Conservation (phyloP, 2,329 filamentous ascomycete genomes). For the Diplodia intermedia region DNA sequence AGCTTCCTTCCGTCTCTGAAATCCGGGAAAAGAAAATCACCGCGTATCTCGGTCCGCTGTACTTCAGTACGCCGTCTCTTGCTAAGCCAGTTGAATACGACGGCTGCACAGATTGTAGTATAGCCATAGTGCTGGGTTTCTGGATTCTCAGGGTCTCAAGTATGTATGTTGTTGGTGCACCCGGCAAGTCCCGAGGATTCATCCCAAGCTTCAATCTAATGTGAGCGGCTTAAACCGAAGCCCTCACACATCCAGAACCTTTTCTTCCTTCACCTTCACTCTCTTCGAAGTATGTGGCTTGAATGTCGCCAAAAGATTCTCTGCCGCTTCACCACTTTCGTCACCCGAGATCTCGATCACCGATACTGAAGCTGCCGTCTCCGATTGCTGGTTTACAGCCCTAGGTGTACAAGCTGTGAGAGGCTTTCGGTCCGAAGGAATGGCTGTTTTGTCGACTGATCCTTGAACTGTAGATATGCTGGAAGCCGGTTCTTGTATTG, state of each 20-base stretch:
- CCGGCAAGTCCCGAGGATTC: too few relatives aligned
- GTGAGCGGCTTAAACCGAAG: neutral
- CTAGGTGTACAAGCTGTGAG: neutral
- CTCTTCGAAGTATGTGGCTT: constrained; percentile 1
- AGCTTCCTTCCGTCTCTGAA: too few relatives aligned
- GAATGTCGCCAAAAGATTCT: constrained; percentile 15
- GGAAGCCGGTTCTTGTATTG: neutral
- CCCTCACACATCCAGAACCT: neutral
- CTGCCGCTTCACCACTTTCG: neutral
- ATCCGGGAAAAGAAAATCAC: too few relatives aligned
- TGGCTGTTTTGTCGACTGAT: neutral
- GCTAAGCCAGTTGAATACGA: too few relatives aligned
- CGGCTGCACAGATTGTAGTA: too few relatives aligned
- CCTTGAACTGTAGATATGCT: neutral
- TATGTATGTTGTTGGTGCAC: neutral
- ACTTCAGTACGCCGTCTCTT: too few relatives aligned
- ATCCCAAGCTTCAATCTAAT: neutral
- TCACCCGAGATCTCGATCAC: constrained; percentile 1
- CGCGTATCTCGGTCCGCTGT: too few relatives aligned
- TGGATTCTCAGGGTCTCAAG: too few relatives aligned
- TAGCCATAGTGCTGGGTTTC: too few relatives aligned
- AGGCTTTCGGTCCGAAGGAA: neutral
- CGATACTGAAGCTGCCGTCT: neutral
- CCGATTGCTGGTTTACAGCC: neutral
- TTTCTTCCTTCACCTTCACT: neutral